phyloP scores from a whole-genome alignment of 2,329 filamentous ascomycete genomes.

The Sclerotinia spermophila region DNA sequence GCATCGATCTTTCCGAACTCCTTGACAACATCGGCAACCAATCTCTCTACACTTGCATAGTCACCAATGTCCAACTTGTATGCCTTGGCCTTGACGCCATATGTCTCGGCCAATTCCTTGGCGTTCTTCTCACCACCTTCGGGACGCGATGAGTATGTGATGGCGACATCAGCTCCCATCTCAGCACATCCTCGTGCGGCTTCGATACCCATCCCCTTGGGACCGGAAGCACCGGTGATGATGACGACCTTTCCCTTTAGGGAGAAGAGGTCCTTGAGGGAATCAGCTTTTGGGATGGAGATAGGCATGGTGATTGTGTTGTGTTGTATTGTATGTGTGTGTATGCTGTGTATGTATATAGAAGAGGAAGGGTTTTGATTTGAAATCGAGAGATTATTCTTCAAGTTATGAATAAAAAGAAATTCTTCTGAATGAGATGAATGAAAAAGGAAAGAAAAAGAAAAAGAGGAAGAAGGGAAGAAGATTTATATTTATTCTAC shows the following conservation, averaged over 20 bases:
- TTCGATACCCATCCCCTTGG: conserved; percentile 66
- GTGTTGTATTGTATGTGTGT: neutral
- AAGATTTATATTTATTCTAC: neutral
- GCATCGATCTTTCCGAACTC: conserved; percentile 70
- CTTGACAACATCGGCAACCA: conserved; percentile 56
- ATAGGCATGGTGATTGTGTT: conserved; percentile 49
- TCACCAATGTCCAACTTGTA: conserved; percentile 62
- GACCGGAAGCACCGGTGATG: conserved; percentile 60
- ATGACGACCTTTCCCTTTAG: conserved; percentile 59
- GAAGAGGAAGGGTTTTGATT: neutral
- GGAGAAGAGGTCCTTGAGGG: conserved; percentile 59
- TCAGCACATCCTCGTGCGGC: conserved; percentile 62
- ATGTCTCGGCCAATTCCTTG: conserved; percentile 54
- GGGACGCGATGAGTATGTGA: conserved; percentile 63
- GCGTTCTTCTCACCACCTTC: conserved; percentile 64
- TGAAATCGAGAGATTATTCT: neutral
- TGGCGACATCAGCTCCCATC: conserved; percentile 60
- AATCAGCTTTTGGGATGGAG: conserved; percentile 52
- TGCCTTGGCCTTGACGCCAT: conserved; percentile 63
- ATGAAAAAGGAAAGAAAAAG: neutral
- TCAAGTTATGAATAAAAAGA: neutral
- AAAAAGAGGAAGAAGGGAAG: neutral
- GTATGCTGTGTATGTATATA: neutral
- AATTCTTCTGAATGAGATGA: neutral
- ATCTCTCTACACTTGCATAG: conserved; percentile 48